Percentiles rank a stretch among this genome's conserved stretches.
These are phyloP conservation scores for Polysphondylium violaceum DNA, from an alignment of 78 protist species.

Conservation along the genomic window DNA sequence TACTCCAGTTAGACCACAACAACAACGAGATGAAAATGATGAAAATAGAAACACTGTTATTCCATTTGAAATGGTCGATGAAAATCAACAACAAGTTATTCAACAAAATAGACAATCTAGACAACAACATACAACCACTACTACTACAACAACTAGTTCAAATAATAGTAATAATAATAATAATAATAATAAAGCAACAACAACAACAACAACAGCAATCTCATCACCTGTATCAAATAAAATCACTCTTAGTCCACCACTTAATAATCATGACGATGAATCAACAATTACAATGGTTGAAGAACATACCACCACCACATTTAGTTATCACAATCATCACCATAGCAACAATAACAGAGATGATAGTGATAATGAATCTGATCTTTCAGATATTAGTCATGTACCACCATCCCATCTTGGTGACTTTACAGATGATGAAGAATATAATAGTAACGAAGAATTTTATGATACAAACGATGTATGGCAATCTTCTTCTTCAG, in stretches of 20 bases:
- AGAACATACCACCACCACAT: too few species aligned
- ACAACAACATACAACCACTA: not conserved
- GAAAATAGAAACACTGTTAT: not conserved
- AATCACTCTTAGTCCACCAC: too few species aligned
- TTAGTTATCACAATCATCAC: not conserved
- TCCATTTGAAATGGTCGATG: constrained; percentile 16
- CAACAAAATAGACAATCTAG: not conserved
- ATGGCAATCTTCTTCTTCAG: not conserved
- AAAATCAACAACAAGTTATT: constrained; percentile 33
- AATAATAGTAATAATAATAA: too few species aligned
- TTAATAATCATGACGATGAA: too few species aligned
- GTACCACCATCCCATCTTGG: constrained; percentile 31
- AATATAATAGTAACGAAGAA: constrained; percentile 14
- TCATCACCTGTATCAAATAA: constrained; percentile 6
- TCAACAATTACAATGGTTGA: too few species aligned
- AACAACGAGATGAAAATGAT: not conserved
- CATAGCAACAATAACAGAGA: not conserved
- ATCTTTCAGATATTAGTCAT: constrained; percentile 12
- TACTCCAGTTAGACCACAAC: constrained; percentile 46
- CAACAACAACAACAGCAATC: constrained; percentile 29
- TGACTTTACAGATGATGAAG: not conserved
- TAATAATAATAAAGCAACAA: too few species aligned
- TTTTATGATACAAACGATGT: constrained; percentile 59
- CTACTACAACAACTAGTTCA: not conserved
- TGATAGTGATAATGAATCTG: constrained; percentile 4